A percentile compares a stretch with the other conserved stretches of the same genome.
phyloP scores from a whole-genome alignment of 2,329 filamentous ascomycete species.

The Escovopsis sp. region DNA sequence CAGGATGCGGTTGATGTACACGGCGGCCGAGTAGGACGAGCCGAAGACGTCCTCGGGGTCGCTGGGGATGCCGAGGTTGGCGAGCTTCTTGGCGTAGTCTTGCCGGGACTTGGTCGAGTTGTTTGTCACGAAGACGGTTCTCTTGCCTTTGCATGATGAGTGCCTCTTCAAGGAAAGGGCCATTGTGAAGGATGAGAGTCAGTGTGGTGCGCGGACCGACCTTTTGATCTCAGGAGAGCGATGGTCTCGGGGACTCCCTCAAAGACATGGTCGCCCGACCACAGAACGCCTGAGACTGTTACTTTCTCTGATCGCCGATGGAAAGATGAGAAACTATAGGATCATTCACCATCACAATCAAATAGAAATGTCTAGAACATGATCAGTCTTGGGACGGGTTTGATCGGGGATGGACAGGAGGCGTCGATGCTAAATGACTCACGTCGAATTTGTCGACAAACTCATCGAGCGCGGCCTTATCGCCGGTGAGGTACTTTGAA shows the following conservation, averaged over 20 bases:
- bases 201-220: conserved; percentile 30
- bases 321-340: no score
- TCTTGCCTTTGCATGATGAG: conserved; percentile 50
- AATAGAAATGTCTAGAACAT: conserved; percentile 61
- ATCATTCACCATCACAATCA: conserved; percentile 74
- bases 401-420: not conserved
- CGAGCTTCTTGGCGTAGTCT: conserved; percentile 88
- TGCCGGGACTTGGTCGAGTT: conserved; percentile 93
- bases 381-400: conserved; percentile 20
- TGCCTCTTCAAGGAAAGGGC: conserved; percentile 1
- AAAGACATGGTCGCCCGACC: conserved; percentile 88
- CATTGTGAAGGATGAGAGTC: not conserved
- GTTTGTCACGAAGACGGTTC: conserved; percentile 91
- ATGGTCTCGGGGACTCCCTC: conserved; percentile 75
- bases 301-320: conserved; percentile 1
- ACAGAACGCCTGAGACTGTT: conserved; percentile 59
- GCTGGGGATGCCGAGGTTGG: conserved; percentile 63
- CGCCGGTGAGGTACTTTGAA: conserved; percentile 59
- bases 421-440: conserved; percentile 25
- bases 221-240: conserved; percentile 65
- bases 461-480: conserved; percentile 58
- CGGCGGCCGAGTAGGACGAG: conserved; percentile 83
- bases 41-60: conserved; percentile 86
- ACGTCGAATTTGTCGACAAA: conserved; percentile 92
- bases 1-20: conserved; percentile 92